These are phyloP conservation scores for Ephemerocybe angulata DNA, from an alignment of 768 basidiomycete genomes.

Conservation along the genomic window DNA sequence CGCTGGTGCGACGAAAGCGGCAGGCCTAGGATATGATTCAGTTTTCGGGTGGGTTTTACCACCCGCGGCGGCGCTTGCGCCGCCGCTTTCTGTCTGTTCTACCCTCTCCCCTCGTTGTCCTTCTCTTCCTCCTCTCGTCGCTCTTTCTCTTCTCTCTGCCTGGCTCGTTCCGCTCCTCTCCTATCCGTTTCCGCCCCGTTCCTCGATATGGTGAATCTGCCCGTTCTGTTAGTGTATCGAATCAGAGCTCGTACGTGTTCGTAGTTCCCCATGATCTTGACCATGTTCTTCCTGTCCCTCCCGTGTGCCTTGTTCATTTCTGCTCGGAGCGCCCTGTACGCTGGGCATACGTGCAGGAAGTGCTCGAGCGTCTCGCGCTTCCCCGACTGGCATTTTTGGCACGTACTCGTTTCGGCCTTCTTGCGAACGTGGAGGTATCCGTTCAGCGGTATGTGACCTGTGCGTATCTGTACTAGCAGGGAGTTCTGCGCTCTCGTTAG, in stretches of 20 bases:
- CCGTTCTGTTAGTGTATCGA: neutral
- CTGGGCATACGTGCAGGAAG: slow-evolving; percentile 4
- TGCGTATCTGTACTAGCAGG: slow-evolving; percentile 23
- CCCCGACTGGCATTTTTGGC: neutral
- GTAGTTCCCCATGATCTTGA: neutral
- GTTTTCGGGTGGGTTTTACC: no score
- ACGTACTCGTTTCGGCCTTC: neutral
- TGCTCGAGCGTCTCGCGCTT: slow-evolving; percentile 7
- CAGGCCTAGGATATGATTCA: no score
- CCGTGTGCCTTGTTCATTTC: neutral
- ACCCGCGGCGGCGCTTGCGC: no score
- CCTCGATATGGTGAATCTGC: no score
- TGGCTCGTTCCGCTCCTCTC: neutral
- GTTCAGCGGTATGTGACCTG: slow-evolving; percentile 27
- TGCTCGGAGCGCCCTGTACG: neutral
- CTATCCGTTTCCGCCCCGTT: no score
- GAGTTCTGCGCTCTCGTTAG: slow-evolving; percentile 9
- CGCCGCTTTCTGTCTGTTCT: no score
- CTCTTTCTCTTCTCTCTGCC: neutral
- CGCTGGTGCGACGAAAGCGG: no score
- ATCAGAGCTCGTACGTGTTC: neutral
- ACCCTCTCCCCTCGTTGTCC: neutral
- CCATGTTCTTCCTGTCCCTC: neutral
- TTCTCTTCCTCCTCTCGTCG: neutral
- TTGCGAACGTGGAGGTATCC: slow-evolving; percentile 5